Conservation (phyloP, 306 rosid species). For the cucumber (Cucumis sativus) region DNA sequence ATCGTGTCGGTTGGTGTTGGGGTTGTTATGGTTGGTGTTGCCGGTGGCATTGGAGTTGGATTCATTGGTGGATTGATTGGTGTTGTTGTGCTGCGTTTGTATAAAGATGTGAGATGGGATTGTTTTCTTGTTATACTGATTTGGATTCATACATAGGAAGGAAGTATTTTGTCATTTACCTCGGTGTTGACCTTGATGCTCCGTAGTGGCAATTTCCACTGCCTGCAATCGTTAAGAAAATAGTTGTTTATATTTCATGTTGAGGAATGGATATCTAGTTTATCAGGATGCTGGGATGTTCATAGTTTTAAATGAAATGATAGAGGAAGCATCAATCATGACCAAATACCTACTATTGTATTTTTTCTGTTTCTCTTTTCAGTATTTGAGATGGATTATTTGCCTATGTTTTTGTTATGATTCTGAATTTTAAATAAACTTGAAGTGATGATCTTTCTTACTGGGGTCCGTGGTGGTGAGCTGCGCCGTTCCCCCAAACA, state of each 20-base stretch:
- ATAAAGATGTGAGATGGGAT: neutral
- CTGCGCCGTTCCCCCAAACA: constrained; percentile 67
- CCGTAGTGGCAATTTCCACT: constrained; percentile 53
- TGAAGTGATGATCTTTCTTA: constrained; percentile 28
- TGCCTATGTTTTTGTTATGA: neutral
- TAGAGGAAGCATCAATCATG: neutral
- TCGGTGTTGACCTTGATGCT: constrained; percentile 37
- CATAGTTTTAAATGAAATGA: neutral
- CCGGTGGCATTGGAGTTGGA: constrained; percentile 10
- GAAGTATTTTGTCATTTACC: constrained; percentile 40
- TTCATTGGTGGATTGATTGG: constrained; percentile 10
- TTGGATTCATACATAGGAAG: neutral
- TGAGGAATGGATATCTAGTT: neutral
- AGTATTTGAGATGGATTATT: neutral
- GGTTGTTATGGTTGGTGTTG: neutral
- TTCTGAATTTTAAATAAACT: neutral
- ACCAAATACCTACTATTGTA: neutral
- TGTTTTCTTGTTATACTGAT: neutral
- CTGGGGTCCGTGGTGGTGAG: constrained; percentile 70
- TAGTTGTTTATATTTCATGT: constrained; percentile 10
- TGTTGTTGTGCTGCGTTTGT: neutral
- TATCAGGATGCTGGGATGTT: neutral
- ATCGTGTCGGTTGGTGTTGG: constrained; percentile 4
- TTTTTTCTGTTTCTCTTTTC: neutral
- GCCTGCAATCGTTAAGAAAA: constrained; percentile 31